Conservation (phyloP, 495 filamentous ascomycete genomes). For the Pyrenula aspistea region DNA sequence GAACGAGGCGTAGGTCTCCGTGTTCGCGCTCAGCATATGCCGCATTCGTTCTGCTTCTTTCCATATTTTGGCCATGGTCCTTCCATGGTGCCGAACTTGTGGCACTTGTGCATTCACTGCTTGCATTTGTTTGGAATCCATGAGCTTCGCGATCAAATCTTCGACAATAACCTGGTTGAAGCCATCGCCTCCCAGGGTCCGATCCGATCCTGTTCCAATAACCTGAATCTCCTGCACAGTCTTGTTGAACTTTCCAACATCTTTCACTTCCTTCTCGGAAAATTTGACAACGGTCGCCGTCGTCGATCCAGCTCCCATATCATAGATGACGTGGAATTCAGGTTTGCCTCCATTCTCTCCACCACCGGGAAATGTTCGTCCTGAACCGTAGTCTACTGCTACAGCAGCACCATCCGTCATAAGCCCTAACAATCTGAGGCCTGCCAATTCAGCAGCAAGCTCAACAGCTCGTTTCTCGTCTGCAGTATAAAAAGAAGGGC, state of each 20-base stretch:
- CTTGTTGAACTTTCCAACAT: conserved; percentile 90
- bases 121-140: conserved; percentile 57
- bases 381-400: conserved; percentile 88
- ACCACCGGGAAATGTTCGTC: conserved; percentile 73
- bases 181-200: conserved; percentile 76
- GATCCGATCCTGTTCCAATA: conserved; percentile 78
- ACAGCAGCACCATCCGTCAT: conserved; percentile 89
- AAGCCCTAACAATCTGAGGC: conserved; percentile 70
- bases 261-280: conserved; percentile 80
- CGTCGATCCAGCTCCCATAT: conserved; percentile 97
- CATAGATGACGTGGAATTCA: conserved; percentile 86
- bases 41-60: conserved; percentile 82
- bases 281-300: conserved; percentile 89
- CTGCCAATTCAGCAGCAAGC: conserved; percentile 75
- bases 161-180: conserved; percentile 79
- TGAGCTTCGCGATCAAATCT: conserved; percentile 73
- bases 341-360: conserved; percentile 68
- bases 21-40: conserved; percentile 88
- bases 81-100: conserved; percentile 61
- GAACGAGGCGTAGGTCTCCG: conserved; percentile 65
- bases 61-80: conserved; percentile 75
- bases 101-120: conserved; percentile 43
- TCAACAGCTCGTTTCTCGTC: conserved; percentile 77
- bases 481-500: conserved; percentile 80
- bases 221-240: conserved; percentile 88